Evolutionary conservation across 2,329 filamentous ascomycete genomes (phyloP).

Genomic region (Macroventuria anomochaeta): DNA sequence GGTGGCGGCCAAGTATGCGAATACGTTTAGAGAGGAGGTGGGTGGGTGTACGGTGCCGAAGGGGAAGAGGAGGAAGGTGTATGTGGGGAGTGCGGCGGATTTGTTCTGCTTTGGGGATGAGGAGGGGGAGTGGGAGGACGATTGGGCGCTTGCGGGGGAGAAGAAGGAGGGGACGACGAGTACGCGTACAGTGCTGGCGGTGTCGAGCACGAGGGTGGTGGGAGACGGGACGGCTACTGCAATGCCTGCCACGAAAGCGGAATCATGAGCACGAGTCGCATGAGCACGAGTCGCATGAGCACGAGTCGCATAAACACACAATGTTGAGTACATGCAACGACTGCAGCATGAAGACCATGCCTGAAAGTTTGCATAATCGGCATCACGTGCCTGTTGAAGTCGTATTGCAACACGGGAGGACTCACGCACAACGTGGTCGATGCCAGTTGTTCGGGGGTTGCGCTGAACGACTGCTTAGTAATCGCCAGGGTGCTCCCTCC

Average conservation of each 20-base stretch:
- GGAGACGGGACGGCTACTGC: background rate
- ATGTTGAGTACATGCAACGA: no score
- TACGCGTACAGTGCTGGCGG: background rate
- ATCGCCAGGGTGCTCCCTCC: no score
- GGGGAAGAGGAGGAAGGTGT: slow-evolving; percentile 41
- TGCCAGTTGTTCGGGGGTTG: no score
- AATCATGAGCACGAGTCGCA: no score
- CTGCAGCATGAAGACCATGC: no score
- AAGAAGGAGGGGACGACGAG: background rate
- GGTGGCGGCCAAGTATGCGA: slow-evolving; percentile 60
- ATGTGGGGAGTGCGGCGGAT: slow-evolving; percentile 59
- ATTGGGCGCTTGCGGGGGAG: slow-evolving; percentile 18
- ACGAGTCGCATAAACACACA: no score
- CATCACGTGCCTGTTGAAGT: no score
- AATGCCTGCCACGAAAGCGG: background rate
- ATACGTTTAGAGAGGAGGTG: slow-evolving; percentile 66
- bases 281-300: no score
- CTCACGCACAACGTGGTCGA: no score
- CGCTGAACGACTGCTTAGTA: no score
- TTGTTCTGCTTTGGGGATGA: slow-evolving; percentile 68
- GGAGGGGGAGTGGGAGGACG: slow-evolving; percentile 40
- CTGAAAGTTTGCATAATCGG: no score
- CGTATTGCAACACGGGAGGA: no score
- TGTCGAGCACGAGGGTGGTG: background rate
- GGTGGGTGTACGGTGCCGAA: slow-evolving; percentile 67